Percentiles rank a stretch among this genome's conserved stretches.
phyloP scores from a whole-genome alignment of 2,329 filamentous ascomycete species.

The Alternaria ethzedia region DNA sequence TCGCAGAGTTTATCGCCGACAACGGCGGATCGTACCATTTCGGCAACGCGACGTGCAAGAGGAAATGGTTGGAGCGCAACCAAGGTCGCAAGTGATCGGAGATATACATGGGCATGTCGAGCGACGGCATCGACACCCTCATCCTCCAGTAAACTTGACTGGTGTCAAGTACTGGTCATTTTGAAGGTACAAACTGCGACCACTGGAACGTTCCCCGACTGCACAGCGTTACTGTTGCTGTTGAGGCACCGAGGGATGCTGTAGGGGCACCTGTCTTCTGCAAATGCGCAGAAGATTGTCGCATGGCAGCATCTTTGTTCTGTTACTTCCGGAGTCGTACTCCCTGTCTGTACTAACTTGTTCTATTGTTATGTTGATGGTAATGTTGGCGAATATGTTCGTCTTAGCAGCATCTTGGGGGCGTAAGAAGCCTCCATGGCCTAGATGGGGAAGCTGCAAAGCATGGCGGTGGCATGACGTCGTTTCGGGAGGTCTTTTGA shows the following conservation, averaged over 20 bases:
- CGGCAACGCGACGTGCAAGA: slow-evolving; percentile 67
- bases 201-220: background rate
- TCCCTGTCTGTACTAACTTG: slow-evolving; percentile 1
- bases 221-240: background rate
- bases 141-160: background rate
- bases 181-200: background rate
- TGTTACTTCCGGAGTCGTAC: slow-evolving; percentile 2
- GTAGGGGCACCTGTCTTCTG: background rate
- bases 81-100: background rate
- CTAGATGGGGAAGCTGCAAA: slow-evolving; percentile 15
- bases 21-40: slow-evolving; percentile 65
- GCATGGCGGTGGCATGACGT: slow-evolving; percentile 3
- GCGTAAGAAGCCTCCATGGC: slow-evolving; percentile 5
- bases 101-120: background rate
- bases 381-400: background rate
- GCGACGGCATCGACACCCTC: background rate
- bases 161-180: background rate
- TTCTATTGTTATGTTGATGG: background rate
- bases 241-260: background rate
- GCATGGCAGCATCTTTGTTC: background rate
- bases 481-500: background rate
- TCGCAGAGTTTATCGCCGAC: slow-evolving; percentile 60
- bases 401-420: background rate
- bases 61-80: slow-evolving; percentile 61
- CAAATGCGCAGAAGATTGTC: background rate